Conservation (phyloP, 2,329 filamentous ascomycete genomes). For the Didymella keratinophila region DNA sequence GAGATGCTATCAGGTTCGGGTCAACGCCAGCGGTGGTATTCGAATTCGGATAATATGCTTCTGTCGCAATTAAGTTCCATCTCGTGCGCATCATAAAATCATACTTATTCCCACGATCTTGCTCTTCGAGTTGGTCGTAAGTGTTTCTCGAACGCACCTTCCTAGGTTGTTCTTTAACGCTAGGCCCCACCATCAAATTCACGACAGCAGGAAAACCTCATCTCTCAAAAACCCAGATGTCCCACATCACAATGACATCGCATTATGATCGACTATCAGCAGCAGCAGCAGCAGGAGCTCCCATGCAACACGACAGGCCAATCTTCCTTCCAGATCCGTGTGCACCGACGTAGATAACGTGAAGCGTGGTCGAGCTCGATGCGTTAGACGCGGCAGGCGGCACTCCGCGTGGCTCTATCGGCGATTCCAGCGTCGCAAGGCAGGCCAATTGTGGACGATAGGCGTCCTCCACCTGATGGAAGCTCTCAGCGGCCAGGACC, state of each 20-base stretch:
- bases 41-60: no score
- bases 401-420: slow-evolving; percentile 3
- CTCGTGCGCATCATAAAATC: no score
- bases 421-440: slow-evolving; percentile 9
- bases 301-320: background rate
- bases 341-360: background rate
- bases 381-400: slow-evolving; percentile 6
- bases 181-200: slow-evolving; percentile 1
- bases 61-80: no score
- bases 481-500: background rate
- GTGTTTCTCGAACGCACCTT: background rate
- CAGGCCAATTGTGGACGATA: background rate
- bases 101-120: no score
- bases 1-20: no score
- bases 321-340: slow-evolving; percentile 6
- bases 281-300: background rate
- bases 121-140: background rate
- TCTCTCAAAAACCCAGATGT: background rate
- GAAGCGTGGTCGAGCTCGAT: slow-evolving; percentile 5
- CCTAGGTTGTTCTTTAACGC: slow-evolving; percentile 7
- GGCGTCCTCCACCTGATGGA: background rate
- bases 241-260: slow-evolving; percentile 1
- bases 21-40: no score
- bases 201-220: background rate
- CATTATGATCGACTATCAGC: background rate